Base-by-base conservation (phyloP, 1,139 yeast genomes). In the Suhomyces yuchorum region DNA sequence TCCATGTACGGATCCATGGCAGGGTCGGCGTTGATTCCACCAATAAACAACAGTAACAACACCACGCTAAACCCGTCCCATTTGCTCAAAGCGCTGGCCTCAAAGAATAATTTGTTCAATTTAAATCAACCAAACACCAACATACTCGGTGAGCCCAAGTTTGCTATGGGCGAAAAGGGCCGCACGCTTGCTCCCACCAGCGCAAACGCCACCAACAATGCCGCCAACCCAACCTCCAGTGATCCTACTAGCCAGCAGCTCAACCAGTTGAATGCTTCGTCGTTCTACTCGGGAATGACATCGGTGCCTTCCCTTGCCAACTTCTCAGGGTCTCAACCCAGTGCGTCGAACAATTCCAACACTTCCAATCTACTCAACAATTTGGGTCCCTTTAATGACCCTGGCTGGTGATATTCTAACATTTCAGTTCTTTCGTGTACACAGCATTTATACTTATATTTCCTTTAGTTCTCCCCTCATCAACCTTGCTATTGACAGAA, bases 51-150 rank as follows among this genome's bases (percentile, higher is more conserved):
- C 23, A 37, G 30, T 24, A 41, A 26, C 37, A 45, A 43, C 28
- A 44, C 43, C 19, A 51, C 55, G 6, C 38, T 52, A 17, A 52
- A 52, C 40, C 55, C 55, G 14, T 50, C 55, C 12, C 53, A 52
- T 36, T 44, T 52, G 18, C 40, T 52, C 36, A 51, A 46, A 24
- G 48, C 44, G 2, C 42, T 45, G 26, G 40, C 43, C 11, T 42
- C 53, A 4, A 51, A 51, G 40, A 47, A 35, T 30, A 37, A 37
- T 15, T 22, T 44, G 42, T 35, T 44, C 34, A 41, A 34, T 30
- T 39, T 42, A 19, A 39, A 39, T 30, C 47, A 33, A 33, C 37
- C 48, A 11, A 28, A 32, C 4, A 18, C 44, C 14, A 42, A 36
- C 35, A 26, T 43, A 9, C 43, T 49, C 28, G 22, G 17, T 22